Conservation (phyloP, 148 eudicot genomes). For the Camellia granthamiana region DNA sequence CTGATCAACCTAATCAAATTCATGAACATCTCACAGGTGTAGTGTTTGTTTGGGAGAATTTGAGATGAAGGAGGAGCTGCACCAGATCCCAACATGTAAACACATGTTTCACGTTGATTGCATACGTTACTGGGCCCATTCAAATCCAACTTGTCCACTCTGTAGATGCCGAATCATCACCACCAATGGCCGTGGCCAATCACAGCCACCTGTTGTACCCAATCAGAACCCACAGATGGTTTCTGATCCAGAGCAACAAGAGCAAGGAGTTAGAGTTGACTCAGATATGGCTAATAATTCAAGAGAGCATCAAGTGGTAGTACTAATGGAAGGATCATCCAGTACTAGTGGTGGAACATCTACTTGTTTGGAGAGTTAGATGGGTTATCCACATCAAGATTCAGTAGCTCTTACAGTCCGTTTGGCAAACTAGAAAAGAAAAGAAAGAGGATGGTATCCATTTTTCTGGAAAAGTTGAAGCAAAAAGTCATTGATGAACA, state of each 20-base stretch:
- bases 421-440: too few species aligned
- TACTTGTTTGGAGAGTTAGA: conserved; percentile 1
- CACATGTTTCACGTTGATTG: conserved; percentile 79
- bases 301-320: neutral
- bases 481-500: too few species aligned
- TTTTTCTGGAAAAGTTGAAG: too few species aligned
- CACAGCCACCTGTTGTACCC: conserved; percentile 2
- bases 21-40: conserved; percentile 39
- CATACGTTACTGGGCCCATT: conserved; percentile 66
- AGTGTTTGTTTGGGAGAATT: conserved; percentile 95
- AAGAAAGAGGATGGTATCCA: too few species aligned
- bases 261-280: too few species aligned
- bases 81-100: conserved; percentile 56
- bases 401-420: neutral
- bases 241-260: neutral
- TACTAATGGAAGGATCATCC: conserved; percentile 4
- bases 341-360: neutral
- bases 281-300: neutral
- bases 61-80: conserved; percentile 54
- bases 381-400: conserved; percentile 7
- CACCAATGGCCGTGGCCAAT: neutral
- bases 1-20: neutral
- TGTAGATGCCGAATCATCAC: conserved; percentile 54
- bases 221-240: neutral
- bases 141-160: conserved; percentile 75